Base-by-base conservation (phyloP, 495 filamentous ascomycete genomes). In the Penicillium ochrochloron region DNA sequence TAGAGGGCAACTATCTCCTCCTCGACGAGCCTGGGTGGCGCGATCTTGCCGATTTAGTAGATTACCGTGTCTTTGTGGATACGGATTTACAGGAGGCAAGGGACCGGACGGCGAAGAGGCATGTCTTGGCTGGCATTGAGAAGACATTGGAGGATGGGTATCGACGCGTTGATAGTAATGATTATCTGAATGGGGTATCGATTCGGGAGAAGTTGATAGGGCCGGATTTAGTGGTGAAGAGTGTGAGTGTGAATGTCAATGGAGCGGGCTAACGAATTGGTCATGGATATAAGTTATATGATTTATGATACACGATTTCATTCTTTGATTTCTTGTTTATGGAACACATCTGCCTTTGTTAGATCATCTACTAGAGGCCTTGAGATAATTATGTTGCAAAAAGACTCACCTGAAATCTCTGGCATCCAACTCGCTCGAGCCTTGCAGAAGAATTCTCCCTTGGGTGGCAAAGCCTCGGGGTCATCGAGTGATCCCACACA, bases 401-500 rank as follows among this genome's bases (percentile, higher is more conserved):
- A 15, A 25, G 35, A 78, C 83, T 72, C 65, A 86, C 85, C 77
- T 50, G 78, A 78, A 25, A 89, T 73, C 69, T 87, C 83, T 0
- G 86, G 87, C 86, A 90, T 87, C 88, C 88, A 90, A 12, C 73
- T 78, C 33, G 81, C 79, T 54, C 87, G 68, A 23, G 75, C 59
- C 60, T 77, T 83, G 70, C 87, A 90, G 66, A 88, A 90, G 79
- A 91, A 91, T 69, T 91, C 88, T 0, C 86, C 88, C 73, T 89
- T 90, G 0, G 89, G 88, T 25, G 86, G 85, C 31, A 89, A 67
- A 48, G 78, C 80, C 29, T 83, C 82, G 0, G 86, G 81, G 60
- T 89, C 80, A 63, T 91, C 88, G n/a, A 91, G 67, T 2, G 85
- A 85, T 1, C 88, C 88, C 55, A 85, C 85, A 70, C 85, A 83